These are phyloP conservation scores for Xylaria nigripes DNA, from an alignment of 495 filamentous ascomycete species.

Conservation along the genomic window DNA sequence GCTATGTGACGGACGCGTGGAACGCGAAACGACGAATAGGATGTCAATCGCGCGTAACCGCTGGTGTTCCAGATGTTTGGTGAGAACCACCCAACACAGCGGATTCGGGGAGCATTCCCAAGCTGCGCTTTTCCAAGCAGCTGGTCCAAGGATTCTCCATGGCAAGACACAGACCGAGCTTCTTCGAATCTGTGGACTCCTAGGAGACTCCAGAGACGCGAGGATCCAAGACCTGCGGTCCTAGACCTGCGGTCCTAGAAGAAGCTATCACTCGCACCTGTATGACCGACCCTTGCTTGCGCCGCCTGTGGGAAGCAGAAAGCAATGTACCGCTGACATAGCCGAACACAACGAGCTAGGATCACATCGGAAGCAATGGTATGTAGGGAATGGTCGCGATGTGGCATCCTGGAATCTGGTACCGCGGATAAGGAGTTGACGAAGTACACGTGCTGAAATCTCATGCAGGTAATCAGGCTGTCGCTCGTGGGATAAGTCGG, in stretches of 20 bases:
- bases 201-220: not conserved
- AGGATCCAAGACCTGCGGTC: not conserved
- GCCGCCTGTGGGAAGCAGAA: not conserved
- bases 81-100: not conserved
- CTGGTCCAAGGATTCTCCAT: slow-evolving; percentile 4
- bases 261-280: not conserved
- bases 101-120: not conserved
- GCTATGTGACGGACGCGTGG: slow-evolving; percentile 2
- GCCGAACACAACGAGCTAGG: not conserved
- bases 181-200: slow-evolving; percentile 3
- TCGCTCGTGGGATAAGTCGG: not conserved
- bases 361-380: not conserved
- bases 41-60: slow-evolving; percentile 1
- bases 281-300: not conserved
- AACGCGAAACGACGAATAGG: slow-evolving; percentile 4
- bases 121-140: not conserved
- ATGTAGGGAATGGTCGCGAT: slow-evolving; percentile 5
- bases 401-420: not conserved
- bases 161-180: not conserved
- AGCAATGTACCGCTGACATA: not conserved
- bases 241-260: not conserved
- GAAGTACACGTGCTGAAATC: slow-evolving; percentile 7
- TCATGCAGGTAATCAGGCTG: slow-evolving; percentile 2
- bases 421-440: slow-evolving; percentile 2
- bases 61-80: not conserved